Evolutionary conservation across 1,284 basidiomycete genomes (phyloP).

Genomic region (Tetrapyrgos nigripes): DNA sequence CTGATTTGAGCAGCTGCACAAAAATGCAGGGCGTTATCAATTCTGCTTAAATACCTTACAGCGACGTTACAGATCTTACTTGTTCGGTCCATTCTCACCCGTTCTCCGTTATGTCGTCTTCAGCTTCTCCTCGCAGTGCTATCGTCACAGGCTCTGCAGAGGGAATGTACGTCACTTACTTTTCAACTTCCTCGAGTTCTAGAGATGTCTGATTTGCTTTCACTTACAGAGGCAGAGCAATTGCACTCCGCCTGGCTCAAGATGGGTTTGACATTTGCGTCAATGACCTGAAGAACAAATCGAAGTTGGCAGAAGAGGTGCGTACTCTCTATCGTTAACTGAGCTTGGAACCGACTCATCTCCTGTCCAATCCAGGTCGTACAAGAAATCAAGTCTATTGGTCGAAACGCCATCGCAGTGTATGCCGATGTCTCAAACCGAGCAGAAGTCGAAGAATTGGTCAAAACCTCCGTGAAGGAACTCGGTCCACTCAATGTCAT

Average conservation of each 20-base stretch:
- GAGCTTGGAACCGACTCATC: neutral
- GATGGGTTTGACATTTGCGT: constrained; percentile 18
- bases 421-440: constrained; percentile 17
- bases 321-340: neutral
- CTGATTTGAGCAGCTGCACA: too few species aligned
- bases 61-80: too few species aligned
- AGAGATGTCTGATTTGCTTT: neutral
- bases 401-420: constrained; percentile 10
- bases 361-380: constrained; percentile 12
- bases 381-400: constrained; percentile 14
- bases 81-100: too few species aligned
- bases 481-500: constrained; percentile 17
- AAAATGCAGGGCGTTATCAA: too few species aligned
- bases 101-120: too few species aligned
- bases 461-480: constrained; percentile 14
- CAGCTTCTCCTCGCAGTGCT: constrained; percentile 1
- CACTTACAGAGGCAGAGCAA: constrained; percentile 11
- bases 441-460: constrained; percentile 12
- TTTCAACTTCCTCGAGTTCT: neutral
- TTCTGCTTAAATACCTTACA: too few species aligned
- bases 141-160: constrained; percentile 5
- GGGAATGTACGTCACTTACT: constrained; percentile 5
- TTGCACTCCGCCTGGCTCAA: constrained; percentile 13
- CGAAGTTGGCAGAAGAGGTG: constrained; percentile 8
- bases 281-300: constrained; percentile 14